These are phyloP conservation scores for Tagetes erecta DNA, from an alignment of 129 eudicot species.

Conservation along the genomic window DNA sequence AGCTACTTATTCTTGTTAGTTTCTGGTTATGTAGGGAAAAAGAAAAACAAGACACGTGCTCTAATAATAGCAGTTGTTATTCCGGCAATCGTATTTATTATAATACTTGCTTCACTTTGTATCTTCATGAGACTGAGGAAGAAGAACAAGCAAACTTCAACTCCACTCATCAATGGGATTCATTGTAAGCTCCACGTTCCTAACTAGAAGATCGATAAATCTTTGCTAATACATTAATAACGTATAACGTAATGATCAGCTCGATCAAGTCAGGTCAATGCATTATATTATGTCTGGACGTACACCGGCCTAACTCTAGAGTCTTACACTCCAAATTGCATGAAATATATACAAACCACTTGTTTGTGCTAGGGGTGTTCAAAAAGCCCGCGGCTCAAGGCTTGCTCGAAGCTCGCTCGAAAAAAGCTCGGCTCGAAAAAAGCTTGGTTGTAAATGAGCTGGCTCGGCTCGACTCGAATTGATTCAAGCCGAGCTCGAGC, in stretches of 20 bases:
- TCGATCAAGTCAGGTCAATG: too few relatives aligned
- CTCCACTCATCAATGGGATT: background rate
- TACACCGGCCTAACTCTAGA: too few relatives aligned
- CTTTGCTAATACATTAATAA: background rate
- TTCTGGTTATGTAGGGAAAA: background rate
- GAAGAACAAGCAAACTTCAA: background rate
- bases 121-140: constrained; percentile 1
- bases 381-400: too few relatives aligned
- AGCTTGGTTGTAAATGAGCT: too few relatives aligned
- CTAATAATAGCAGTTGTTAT: background rate
- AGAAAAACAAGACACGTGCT: background rate
- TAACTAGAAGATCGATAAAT: background rate
- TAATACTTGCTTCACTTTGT: background rate
- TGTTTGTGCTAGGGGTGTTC: background rate
- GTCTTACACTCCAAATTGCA: background rate
- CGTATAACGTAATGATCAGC: background rate
- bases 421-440: too few relatives aligned
- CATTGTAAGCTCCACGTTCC: background rate
- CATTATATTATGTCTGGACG: too few relatives aligned
- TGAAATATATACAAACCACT: background rate
- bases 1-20: background rate
- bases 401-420: too few relatives aligned
- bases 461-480: too few relatives aligned
- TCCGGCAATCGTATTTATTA: background rate
- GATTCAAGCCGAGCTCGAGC: too few relatives aligned